Evolutionary conservation across 352 stramenopile genomes (phyloP).

Genomic region (Pythium phragmiticola): DNA sequence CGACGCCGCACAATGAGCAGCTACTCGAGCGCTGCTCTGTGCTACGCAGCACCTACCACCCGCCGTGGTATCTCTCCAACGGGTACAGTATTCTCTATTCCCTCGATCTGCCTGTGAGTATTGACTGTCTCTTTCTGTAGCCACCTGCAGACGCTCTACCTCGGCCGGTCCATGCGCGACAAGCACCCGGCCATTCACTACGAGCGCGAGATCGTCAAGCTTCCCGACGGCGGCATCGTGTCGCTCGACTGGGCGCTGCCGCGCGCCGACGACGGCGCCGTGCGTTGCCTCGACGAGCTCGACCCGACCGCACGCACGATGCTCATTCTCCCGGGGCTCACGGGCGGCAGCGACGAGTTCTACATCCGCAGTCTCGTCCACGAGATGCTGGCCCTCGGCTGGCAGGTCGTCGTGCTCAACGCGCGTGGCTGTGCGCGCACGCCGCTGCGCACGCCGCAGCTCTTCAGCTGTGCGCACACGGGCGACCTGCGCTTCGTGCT

Average conservation of each 20-base stretch:
- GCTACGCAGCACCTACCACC: slow-evolving; percentile 47
- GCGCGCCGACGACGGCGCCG: slow-evolving; percentile 13
- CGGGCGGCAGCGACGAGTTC: slow-evolving; percentile 58
- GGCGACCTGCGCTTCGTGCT: slow-evolving; percentile 55
- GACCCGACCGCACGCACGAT: slow-evolving; percentile 39
- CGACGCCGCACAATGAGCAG: slow-evolving; percentile 34
- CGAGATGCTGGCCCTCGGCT: slow-evolving; percentile 38
- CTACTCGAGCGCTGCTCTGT: slow-evolving; percentile 39
- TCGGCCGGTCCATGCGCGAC: slow-evolving; percentile 41
- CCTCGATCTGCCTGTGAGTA: neutral
- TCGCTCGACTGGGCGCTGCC: slow-evolving; percentile 73
- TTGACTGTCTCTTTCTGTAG: neutral
- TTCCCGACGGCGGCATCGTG: slow-evolving; percentile 67
- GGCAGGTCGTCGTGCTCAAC: slow-evolving; percentile 77
- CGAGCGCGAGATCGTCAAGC: slow-evolving; percentile 49
- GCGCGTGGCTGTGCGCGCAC: slow-evolving; percentile 65
- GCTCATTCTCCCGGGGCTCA: slow-evolving; percentile 59
- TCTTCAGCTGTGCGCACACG: slow-evolving; percentile 78
- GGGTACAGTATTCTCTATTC: slow-evolving; percentile 16
- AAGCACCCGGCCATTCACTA: slow-evolving; percentile 41
- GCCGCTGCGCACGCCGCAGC: slow-evolving; percentile 47
- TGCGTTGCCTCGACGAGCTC: slow-evolving; percentile 24
- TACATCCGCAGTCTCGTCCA: slow-evolving; percentile 62
- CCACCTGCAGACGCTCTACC: slow-evolving; percentile 54
- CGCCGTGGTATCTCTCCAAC: slow-evolving; percentile 62